These are phyloP conservation scores for Mycena venus DNA, from an alignment of 768 basidiomycete genomes.

Conservation along the genomic window DNA sequence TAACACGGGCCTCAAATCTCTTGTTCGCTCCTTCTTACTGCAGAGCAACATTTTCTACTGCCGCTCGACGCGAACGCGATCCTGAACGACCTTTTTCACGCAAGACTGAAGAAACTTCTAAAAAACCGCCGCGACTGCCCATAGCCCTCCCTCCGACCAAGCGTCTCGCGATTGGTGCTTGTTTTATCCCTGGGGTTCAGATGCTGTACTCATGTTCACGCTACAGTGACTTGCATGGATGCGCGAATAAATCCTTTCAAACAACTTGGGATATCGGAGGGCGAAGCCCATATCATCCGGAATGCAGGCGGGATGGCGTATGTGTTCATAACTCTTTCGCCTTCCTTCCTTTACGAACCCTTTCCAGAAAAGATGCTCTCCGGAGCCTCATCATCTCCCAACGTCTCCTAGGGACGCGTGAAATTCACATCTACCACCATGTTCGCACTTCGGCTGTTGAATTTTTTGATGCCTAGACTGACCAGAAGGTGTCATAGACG, in stretches of 20 bases:
- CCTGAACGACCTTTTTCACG: background rate
- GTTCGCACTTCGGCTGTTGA: too few species aligned
- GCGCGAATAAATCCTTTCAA: conserved; percentile 75
- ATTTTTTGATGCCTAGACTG: too few species aligned
- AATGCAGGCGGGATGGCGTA: conserved; percentile 81
- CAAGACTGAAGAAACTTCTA: background rate
- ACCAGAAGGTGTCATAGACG: too few species aligned
- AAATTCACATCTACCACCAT: conserved; percentile 80
- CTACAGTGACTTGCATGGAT: conserved; percentile 63
- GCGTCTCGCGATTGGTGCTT: conserved; percentile 53
- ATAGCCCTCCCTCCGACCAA: conserved; percentile 38
- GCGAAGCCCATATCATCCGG: conserved; percentile 80
- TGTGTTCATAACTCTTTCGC: conserved; percentile 36
- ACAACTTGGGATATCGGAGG: conserved; percentile 72
- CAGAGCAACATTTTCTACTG: background rate
- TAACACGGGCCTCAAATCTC: background rate
- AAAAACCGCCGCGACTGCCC: conserved; percentile 1
- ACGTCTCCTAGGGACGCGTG: conserved; percentile 76
- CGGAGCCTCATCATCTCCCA: conserved; percentile 80
- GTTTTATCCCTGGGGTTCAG: background rate
- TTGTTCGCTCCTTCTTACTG: background rate
- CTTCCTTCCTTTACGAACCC: conserved; percentile 35
- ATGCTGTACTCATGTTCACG: background rate
- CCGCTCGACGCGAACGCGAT: conserved; percentile 2
- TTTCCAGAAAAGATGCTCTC: conserved; percentile 64